These are phyloP conservation scores for Geotrichum europaeum DNA, from an alignment of 1,139 yeast genomes.

Conservation along the genomic window DNA sequence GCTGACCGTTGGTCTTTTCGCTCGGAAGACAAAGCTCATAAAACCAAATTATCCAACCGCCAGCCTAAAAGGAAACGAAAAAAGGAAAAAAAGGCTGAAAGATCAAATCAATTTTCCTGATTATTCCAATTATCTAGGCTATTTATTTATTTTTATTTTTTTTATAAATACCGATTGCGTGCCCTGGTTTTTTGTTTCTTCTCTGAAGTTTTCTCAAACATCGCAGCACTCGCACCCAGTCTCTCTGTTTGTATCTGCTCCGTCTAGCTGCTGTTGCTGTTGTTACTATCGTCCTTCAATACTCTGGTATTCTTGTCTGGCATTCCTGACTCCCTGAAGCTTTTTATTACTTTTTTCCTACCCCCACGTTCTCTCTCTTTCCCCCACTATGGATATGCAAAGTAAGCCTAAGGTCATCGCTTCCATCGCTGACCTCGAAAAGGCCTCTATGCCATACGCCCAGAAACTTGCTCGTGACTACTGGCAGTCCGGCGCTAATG, in stretches of 20 bases:
- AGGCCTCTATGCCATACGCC: constrained; percentile 27
- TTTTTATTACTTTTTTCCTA: neutral
- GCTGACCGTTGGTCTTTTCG: neutral
- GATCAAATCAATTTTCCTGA: no score
- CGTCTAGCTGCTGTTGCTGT: neutral
- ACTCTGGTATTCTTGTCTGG: neutral
- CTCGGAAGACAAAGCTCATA: neutral
- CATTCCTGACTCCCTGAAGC: neutral
- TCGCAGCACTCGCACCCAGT: neutral
- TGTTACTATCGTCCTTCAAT: neutral
- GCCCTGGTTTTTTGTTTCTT: neutral
- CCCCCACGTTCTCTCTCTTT: neutral
- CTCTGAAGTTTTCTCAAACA: neutral
- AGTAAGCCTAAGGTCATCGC: constrained; percentile 21
- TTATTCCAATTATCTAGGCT: neutral
- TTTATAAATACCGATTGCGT: neutral
- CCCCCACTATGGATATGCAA: constrained; percentile 10
- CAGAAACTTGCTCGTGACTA: constrained; percentile 33
- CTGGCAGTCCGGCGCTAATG: constrained; percentile 38
- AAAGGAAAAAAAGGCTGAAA: neutral
- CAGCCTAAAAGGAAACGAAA: neutral
- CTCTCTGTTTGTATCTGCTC: neutral
- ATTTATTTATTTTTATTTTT: neutral
- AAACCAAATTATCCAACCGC: neutral
- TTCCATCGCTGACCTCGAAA: constrained; percentile 26